Conservation (phyloP, 495 filamentous ascomycete species). For the Penicillium bovifimosum region DNA sequence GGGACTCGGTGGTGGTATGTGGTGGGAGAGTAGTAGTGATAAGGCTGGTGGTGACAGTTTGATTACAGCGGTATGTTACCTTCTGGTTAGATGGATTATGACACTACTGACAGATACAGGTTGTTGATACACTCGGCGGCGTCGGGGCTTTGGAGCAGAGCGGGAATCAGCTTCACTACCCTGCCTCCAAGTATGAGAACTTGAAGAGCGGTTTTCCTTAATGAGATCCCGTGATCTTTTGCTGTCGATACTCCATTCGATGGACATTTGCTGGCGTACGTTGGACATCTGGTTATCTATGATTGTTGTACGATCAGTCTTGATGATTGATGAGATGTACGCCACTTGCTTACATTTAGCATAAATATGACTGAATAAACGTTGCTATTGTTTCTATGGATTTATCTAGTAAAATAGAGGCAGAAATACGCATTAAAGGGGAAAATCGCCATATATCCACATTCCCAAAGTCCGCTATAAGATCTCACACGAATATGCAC, state of each 20-base stretch:
- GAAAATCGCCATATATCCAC: too few species aligned
- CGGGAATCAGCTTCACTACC: constrained; percentile 32
- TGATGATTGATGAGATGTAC: not conserved
- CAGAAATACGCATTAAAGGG: too few species aligned
- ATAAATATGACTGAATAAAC: not conserved
- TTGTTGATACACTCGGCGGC: constrained; percentile 28
- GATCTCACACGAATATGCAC: too few species aligned
- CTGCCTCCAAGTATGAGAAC: constrained; percentile 30
- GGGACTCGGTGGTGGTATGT: constrained; percentile 76
- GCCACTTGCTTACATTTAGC: not conserved
- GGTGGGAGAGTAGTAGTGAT: constrained; percentile 85
- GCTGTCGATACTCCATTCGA: not conserved
- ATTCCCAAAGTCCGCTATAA: too few species aligned
- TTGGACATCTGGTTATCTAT: not conserved
- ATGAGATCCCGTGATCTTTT: not conserved
- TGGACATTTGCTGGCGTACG: not conserved
- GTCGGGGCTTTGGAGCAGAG: constrained; percentile 19
- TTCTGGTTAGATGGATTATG: not conserved
- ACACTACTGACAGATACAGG: constrained; percentile 11
- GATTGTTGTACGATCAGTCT: not conserved
- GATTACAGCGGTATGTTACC: constrained; percentile 48
- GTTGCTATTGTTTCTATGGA: too few species aligned
- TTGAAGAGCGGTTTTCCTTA: constrained; percentile 23
- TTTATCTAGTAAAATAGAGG: too few species aligned
- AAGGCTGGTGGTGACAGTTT: constrained; percentile 51